Conservation (phyloP, 2,329 filamentous ascomycete species). For the Cordyceps farinosa region DNA sequence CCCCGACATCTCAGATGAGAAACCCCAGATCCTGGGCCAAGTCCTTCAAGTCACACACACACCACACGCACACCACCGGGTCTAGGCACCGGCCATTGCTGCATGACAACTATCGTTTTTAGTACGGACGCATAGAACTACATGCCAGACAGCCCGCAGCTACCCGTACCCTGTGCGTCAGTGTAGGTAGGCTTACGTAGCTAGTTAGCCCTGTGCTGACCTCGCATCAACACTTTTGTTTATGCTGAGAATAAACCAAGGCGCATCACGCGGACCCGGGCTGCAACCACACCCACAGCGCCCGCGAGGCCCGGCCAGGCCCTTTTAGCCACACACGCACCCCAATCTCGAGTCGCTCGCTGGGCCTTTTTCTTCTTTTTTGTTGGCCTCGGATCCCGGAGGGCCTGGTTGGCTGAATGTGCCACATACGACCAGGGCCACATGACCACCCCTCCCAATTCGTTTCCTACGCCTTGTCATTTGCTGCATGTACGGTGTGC, state of each 20-base stretch:
- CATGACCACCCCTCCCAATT: neutral
- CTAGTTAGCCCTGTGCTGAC: neutral
- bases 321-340: neutral
- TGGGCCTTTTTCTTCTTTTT: neutral
- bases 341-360: neutral
- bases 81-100: neutral
- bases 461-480: no score
- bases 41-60: neutral
- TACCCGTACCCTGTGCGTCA: slow-evolving; percentile 13
- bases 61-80: neutral
- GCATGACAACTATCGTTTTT: neutral
- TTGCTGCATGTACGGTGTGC: no score
- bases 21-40: slow-evolving; percentile 7
- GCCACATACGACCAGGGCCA: slow-evolving; percentile 9
- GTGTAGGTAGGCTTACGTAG: neutral
- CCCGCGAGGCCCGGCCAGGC: neutral
- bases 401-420: slow-evolving; percentile 6
- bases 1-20: slow-evolving; percentile 11
- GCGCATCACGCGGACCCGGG: neutral
- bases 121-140: neutral
- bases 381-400: neutral
- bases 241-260: neutral
- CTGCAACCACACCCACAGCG: neutral
- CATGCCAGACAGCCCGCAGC: slow-evolving; percentile 2
- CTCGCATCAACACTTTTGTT: neutral